Evolutionary conservation across 805 yeast species (phyloP), one percentile per base, ranked within the genome.

Genomic region (Candida montana): DNA sequence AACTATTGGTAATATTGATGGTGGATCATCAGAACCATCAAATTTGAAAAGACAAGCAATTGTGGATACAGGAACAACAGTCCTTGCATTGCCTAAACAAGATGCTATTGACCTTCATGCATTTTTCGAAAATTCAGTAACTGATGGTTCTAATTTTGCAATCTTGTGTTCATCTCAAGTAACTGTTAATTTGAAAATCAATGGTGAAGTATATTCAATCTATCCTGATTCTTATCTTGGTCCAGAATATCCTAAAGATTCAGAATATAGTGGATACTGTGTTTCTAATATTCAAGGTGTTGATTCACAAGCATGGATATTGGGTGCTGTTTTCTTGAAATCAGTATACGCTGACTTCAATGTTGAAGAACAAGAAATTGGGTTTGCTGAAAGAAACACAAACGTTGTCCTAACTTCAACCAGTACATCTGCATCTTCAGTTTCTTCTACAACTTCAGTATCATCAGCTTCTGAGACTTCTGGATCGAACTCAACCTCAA

Each of bases 1-100:
- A 7, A 35, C 51, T 8, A 35, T 37, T 2, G 30, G 13, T 12
- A 20, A 38, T 11, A 20, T 49, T 23, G 33, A 29, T 3, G 27
- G 15, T 9, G 46, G 20, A 20, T 19, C 12, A 5, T 19, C 12
- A 6, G 44, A 26, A 26, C n/a, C 49, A 35, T 35, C 58, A 7
- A 45, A 51, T 3, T 23, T 38, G 3, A 27, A 60, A n/a, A 62
- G 74, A 53, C 46, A 56, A 4, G 80, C 77, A 7, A 66, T 80
- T 23, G 63, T 81, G 17, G 88, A 81, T 55, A 75, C 83, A 7
- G 88, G 87, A 18, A 79, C 87, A 3, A 80, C 86, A 0, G 72
- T 81, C 3, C 58, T 81, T 20, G 75, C 76, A 3, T 58, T 79
- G 33, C 77, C 83, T 6, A 58, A 70, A 11, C 62, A 57, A 19